Base-by-base conservation (phyloP, 129 eudicot genomes). In the Helianthus tuberosus region DNA sequence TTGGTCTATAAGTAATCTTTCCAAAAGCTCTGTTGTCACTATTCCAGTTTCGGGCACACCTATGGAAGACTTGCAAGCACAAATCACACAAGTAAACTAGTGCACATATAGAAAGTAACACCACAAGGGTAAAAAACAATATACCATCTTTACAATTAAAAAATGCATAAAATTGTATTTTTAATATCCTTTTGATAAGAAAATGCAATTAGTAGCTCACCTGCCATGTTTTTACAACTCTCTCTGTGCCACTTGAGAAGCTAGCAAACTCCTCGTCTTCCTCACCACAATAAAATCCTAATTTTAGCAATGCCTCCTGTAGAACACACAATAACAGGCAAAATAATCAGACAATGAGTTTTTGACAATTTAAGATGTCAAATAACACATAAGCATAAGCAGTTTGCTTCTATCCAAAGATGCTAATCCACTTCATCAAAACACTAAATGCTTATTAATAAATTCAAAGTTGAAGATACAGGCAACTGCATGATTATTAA, bases 141-240 rank as follows among this genome's bases (percentile, higher is more conserved):
- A n/a, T n/a, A n/a, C n/a, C n/a, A n/a, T n/a, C n/a, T n/a, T n/a
- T n/a, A n/a, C n/a, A n/a, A n/a, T n/a, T n/a, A n/a, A n/a, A n/a
- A n/a, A n/a, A n/a, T n/a, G n/a, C n/a, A n/a, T n/a, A n/a, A n/a
- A n/a, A n/a, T n/a, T n/a, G n/a, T n/a, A n/a, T n/a, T n/a, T n/a
- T n/a, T n/a, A n/a, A n/a, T n/a, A n/a, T n/a, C n/a, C n/a, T n/a
- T n/a, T n/a, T n/a, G n/a, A n/a, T n/a, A n/a, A n/a, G n/a, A n/a
- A n/a, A n/a, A 27, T 53, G 59, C 10, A 2, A 53, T 16, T 53
- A 9, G 39, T 59, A n/a, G 10, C 49, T 78, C 66, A 93, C 98
- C 87, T 93, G 98, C 98, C 98, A 93, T 71, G 98, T 93, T 84
- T 93, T 93, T 13, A 93, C 95, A 64, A 97, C 98, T 43, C 96